phyloP scores from a whole-genome alignment of 2,329 filamentous ascomycete genomes.

The Gaeumannomyces sp. region DNA sequence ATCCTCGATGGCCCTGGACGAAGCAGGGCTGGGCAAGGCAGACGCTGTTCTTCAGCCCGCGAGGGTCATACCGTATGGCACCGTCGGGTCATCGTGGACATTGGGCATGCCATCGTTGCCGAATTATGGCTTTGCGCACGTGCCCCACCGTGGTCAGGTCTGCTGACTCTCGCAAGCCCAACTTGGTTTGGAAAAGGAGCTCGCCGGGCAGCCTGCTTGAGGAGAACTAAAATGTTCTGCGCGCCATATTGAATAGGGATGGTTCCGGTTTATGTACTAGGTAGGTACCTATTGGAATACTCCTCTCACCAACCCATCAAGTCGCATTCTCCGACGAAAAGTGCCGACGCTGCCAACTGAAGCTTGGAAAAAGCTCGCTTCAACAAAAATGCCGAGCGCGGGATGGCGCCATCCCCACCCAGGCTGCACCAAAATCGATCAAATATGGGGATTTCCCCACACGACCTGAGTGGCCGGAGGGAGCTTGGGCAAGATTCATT shows the following conservation, averaged over 20 bases:
- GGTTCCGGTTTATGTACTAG: too few relatives aligned
- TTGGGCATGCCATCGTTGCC: neutral
- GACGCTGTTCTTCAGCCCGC: neutral
- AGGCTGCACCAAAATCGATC: neutral
- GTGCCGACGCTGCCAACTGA: neutral
- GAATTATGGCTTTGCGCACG: neutral
- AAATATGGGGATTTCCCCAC: neutral
- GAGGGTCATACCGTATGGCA: too few relatives aligned
- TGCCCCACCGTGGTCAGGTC: neutral
- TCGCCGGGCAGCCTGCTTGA: too few relatives aligned
- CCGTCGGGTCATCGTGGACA: neutral
- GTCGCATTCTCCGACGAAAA: too few relatives aligned
- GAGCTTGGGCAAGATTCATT: neutral
- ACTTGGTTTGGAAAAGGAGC: too few relatives aligned
- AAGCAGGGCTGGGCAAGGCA: neutral
- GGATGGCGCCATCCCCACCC: neutral
- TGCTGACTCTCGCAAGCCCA: neutral
- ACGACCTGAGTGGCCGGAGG: too few relatives aligned
- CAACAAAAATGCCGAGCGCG: neutral
- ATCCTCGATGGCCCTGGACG: too few relatives aligned
- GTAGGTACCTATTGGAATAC: too few relatives aligned
- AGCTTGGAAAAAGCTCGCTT: neutral
- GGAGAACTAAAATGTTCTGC: too few relatives aligned
- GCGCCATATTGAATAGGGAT: too few relatives aligned
- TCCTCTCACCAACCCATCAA: too few relatives aligned